Evolutionary conservation across 306 rosid species (phyloP).

Genomic region (barrel medic (Medicago truncatula)): MtrunA17r5.0-ANR NC_053042.1:638001-638500

Average conservation of each 20-base stretch:
- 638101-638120: background rate
- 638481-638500: too few species aligned
- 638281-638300: background rate
- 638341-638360: background rate
- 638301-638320: background rate
- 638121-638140: background rate
- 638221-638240: background rate
- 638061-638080: constrained; percentile 10
- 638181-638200: background rate
- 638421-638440: too few species aligned
- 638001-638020: background rate
- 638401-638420: background rate
- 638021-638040: constrained; percentile 8
- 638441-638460: too few species aligned
- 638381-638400: background rate
- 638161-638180: background rate
- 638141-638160: background rate
- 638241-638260: background rate
- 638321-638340: background rate
- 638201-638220: background rate
- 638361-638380: background rate
- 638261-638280: too few species aligned
- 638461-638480: background rate
- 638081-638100: constrained; percentile 12
- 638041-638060: background rate